These are phyloP conservation scores for Sphagnurus paluster DNA, from an alignment of 1,284 basidiomycete genomes.

Conservation along the genomic window DNA sequence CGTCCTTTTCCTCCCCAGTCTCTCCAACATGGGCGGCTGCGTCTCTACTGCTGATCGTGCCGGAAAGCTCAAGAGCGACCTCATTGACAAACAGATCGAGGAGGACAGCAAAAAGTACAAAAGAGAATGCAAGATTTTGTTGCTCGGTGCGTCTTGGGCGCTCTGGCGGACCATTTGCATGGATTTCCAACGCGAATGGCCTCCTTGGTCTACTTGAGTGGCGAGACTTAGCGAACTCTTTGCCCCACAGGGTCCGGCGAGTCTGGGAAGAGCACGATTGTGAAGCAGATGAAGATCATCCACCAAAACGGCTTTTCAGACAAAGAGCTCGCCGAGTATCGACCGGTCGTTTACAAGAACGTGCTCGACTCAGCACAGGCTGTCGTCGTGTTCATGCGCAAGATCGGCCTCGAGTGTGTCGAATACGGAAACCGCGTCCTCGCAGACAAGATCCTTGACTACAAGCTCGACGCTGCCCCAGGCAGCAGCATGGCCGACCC, in stretches of 20 bases:
- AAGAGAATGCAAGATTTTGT: constrained; percentile 92
- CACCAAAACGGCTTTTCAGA: constrained; percentile 90
- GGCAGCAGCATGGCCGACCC: constrained; percentile 30
- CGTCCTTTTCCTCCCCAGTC: no score
- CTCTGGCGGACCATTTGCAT: no score
- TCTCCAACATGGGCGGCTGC: constrained; percentile 72
- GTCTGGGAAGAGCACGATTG: constrained; percentile 94
- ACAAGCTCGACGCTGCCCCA: constrained; percentile 44
- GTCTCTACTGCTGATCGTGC: constrained; percentile 57
- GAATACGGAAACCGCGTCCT: constrained; percentile 74
- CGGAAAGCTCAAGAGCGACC: constrained; percentile 67
- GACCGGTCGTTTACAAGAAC: constrained; percentile 83
- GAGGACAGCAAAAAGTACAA: constrained; percentile 76
- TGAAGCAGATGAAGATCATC: constrained; percentile 99
- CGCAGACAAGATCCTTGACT: constrained; percentile 64
- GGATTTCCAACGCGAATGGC: no score
- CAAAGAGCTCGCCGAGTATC: constrained; percentile 80
- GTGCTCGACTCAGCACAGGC: constrained; percentile 90
- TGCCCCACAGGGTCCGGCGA: constrained; percentile 51
- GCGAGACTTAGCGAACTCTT: no score
- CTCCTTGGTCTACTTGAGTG: no score
- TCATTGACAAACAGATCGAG: constrained; percentile 73
- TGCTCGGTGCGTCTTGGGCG: constrained; percentile 87
- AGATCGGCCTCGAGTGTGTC: constrained; percentile 84
- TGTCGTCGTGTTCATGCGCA: constrained; percentile 87